A percentile compares a stretch with the other conserved stretches of the same genome.
These are phyloP conservation scores for Ogataea sp. DNA, from an alignment of 805 yeast genomes.

Conservation along the genomic window DNA sequence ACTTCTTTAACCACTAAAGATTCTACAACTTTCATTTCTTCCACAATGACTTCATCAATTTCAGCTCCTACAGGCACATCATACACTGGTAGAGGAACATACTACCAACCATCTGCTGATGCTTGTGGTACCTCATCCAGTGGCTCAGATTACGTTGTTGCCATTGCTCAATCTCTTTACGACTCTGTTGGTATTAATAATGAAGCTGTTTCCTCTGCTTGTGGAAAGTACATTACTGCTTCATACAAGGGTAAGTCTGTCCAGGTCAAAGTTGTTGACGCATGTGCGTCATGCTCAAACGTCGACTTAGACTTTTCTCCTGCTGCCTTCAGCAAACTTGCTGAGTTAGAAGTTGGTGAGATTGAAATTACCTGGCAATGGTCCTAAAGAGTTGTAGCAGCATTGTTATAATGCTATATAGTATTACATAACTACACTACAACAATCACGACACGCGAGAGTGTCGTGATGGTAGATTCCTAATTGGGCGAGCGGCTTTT, in stretches of 20 bases:
- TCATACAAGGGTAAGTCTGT: constrained; percentile 39
- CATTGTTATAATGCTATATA: no score
- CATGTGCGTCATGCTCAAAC: constrained; percentile 41
- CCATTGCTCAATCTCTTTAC: constrained; percentile 38
- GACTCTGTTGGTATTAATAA: constrained; percentile 13
- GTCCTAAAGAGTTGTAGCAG: no score
- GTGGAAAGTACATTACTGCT: constrained; percentile 43
- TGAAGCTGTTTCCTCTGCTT: constrained; percentile 28
- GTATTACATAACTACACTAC: no score
- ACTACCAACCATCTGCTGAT: constrained; percentile 36
- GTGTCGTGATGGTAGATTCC: no score
- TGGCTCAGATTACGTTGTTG: constrained; percentile 37
- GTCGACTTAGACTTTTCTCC: constrained; percentile 47
- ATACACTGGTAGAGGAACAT: constrained; percentile 40
- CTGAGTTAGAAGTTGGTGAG: constrained; percentile 38
- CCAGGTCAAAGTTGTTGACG: constrained; percentile 44
- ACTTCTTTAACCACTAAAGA: not conserved
- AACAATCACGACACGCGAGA: no score
- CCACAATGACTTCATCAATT: constrained; percentile 2
- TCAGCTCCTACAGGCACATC: constrained; percentile 1
- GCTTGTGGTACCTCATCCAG: constrained; percentile 40
- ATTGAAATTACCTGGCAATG: constrained; percentile 40
- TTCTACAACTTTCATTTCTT: constrained; percentile 1
- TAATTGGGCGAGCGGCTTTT: not conserved
- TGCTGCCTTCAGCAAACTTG: constrained; percentile 39